Base-by-base conservation (phyloP, 179 eudicot genomes). In the Beta lomatogona region DNA sequence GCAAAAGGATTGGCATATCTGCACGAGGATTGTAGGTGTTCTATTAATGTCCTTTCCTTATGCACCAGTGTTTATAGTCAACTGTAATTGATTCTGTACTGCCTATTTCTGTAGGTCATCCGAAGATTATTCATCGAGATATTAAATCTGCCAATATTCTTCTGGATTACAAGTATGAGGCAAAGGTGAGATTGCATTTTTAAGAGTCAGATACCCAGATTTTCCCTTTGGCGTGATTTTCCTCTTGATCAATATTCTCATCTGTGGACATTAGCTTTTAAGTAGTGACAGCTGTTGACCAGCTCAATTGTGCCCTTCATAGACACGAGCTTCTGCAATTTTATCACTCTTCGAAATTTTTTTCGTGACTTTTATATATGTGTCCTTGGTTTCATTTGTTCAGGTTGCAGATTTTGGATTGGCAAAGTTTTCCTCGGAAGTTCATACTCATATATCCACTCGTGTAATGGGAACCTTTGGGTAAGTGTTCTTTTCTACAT, bases 401-500 rank as follows among this genome's bases (percentile, higher is more conserved):
- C 89, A 95, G 98, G 98, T 95, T 83, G 97, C 97, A 57, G 98
- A 95, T 81, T 95, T 95, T 87, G 98, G 98, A 79, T 92, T 95
- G 61, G 97, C 98, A 65, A 95, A 92, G 90, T 63, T 95, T 55
- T 77, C 94, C 79, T 90, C 94, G 73, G 98, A 95, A 60, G 86
- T 81, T 72, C 86, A 91, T 81, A 95, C 98, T 78, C 98, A 95
- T 80, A 85, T 95, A 75, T 95, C 98, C 60, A 95, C 98, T 16
- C 88, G 97, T 71, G 98, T 95, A 77, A 95, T 95, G 98, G 98
- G 97, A 77, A 95, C 98, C 77, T 95, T 95, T 60, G 98, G 98
- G 98, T 95, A 77, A 79, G 82, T 82, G 41, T 67, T 31, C 11
- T 15, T 6, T 55, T 73, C 9, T 52, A 10, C 3, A 22, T 4